Evolutionary conservation across 495 filamentous ascomycete genomes (phyloP).

Genomic region (Talaromyces wortmannii): DNA sequence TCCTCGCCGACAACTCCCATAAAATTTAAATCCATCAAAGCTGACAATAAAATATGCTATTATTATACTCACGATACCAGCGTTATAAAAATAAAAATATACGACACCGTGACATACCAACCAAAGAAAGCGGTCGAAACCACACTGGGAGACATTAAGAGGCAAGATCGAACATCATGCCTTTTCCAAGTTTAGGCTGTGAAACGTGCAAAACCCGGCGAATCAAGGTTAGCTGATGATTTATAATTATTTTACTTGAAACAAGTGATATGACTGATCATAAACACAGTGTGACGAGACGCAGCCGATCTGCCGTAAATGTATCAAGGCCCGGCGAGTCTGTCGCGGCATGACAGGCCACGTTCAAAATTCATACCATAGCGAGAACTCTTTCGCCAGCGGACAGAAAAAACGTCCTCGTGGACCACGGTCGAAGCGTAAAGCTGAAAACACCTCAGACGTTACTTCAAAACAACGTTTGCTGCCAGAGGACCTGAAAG

Average conservation of each 20-base stretch:
- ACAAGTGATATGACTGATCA: neutral
- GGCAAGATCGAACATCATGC: neutral
- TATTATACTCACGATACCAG: too few relatives aligned
- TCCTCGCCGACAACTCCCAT: too few relatives aligned
- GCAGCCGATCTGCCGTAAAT: neutral
- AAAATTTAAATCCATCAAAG: too few relatives aligned
- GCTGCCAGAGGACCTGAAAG: neutral
- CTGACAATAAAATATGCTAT: too few relatives aligned
- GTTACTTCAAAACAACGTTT: neutral
- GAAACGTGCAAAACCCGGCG: neutral
- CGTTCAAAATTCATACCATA: neutral
- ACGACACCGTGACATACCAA: too few relatives aligned
- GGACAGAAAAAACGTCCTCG: neutral
- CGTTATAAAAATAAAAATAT: too few relatives aligned
- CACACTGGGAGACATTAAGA: neutral
- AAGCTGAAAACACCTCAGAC: neutral
- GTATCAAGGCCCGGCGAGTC: neutral
- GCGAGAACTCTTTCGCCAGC: neutral
- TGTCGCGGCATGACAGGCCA: neutral
- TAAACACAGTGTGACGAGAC: neutral
- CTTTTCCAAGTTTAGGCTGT: neutral
- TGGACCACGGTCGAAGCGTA: neutral
- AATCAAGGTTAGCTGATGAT: neutral
- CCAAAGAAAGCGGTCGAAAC: too few relatives aligned
- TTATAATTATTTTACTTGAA: neutral